Percentiles rank a stretch among this genome's conserved stretches.
phyloP scores from a whole-genome alignment of 1,139 yeast species.

The Suhomyces panamericanus region DNA sequence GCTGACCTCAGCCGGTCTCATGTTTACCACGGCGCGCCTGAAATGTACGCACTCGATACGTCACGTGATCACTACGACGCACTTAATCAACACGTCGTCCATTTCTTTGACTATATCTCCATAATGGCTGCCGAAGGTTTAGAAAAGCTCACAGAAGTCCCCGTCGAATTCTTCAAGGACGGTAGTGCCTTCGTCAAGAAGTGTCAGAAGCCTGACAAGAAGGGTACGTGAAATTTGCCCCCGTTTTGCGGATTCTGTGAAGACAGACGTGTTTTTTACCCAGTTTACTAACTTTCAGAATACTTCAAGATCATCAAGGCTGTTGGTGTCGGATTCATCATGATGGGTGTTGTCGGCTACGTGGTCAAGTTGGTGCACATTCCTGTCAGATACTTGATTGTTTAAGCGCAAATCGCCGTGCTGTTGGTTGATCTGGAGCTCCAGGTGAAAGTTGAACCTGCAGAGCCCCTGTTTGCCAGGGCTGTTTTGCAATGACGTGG shows the following conservation, averaged over 20 bases:
- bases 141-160: conserved; percentile 85
- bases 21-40: not conserved
- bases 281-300: conserved; percentile 50
- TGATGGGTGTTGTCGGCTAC: conserved; percentile 98
- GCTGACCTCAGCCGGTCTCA: not conserved
- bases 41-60: not conserved
- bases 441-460: not conserved
- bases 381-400: conserved; percentile 96
- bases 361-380: conserved; percentile 92
- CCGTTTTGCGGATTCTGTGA: too few relatives aligned
- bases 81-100: conserved; percentile 10
- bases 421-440: not conserved
- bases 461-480: too few relatives aligned
- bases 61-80: not conserved
- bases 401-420: conserved; percentile 39
- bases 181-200: conserved; percentile 85
- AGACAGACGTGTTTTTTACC: not conserved
- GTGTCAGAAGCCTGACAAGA: conserved; percentile 90
- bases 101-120: conserved; percentile 2
- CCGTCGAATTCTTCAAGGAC: conserved; percentile 87
- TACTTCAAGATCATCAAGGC: conserved; percentile 88
- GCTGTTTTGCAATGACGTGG: too few relatives aligned
- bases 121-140: conserved; percentile 60
- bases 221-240: conserved; percentile 50
- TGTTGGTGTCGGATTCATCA: conserved; percentile 93